Percentiles rank a stretch among this genome's conserved stretches.
Conservation (phyloP, 176 grass and related monocot genomes). For the Musa schizocarpa region DNA sequence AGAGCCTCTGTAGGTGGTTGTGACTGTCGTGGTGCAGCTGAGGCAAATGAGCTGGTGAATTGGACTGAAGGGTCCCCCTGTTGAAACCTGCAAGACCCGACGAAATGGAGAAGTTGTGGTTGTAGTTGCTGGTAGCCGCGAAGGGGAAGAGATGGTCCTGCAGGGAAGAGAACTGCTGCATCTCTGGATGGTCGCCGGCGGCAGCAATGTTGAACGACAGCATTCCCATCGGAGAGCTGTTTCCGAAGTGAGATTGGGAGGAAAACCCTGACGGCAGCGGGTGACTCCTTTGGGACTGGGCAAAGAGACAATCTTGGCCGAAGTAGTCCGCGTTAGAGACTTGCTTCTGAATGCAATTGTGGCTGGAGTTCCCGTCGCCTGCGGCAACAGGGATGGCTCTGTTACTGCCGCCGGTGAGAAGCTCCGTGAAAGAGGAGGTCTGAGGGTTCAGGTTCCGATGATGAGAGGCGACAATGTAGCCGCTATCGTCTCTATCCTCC, state of each 20-base stretch:
- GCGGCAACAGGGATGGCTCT: not conserved
- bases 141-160: conserved; percentile 22
- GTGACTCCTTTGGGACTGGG: conserved; percentile 2
- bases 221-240: conserved; percentile 20
- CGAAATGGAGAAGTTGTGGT: conserved; percentile 22
- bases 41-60: conserved; percentile 29
- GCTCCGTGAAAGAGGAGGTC: conserved; percentile 22
- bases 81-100: conserved; percentile 24
- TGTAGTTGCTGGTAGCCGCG: conserved; percentile 11
- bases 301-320: conserved; percentile 7
- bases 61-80: conserved; percentile 37
- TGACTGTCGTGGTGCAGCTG: conserved; percentile 15
- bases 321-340: conserved; percentile 24
- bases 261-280: conserved; percentile 18
- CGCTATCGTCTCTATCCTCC: conserved; percentile 9
- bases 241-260: conserved; percentile 15
- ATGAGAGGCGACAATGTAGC: not conserved
- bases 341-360: conserved; percentile 19
- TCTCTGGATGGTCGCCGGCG: conserved; percentile 18
- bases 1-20: conserved; percentile 27
- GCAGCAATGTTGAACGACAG: conserved; percentile 22
- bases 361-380: not conserved
- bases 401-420: conserved; percentile 14
- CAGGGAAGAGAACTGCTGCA: conserved; percentile 24
- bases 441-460: conserved; percentile 16